phyloP scores from a whole-genome alignment of 257 asterid species.

The Solanum bulbocastanum region DNA sequence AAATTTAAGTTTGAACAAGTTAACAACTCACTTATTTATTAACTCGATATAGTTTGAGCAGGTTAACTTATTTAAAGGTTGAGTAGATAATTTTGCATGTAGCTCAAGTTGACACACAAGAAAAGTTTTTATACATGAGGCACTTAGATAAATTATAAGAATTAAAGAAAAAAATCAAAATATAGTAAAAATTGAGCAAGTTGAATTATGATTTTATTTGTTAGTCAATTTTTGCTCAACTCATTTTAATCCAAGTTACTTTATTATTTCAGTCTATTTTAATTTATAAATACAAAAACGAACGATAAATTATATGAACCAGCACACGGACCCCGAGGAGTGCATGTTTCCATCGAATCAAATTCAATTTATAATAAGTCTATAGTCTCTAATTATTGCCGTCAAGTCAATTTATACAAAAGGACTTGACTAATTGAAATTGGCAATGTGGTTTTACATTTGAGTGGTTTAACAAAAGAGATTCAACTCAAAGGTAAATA shows the following conservation, averaged over 20 bases:
- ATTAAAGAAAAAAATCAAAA: no score
- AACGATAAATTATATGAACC: not conserved
- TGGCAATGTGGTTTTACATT: not conserved
- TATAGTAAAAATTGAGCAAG: no score
- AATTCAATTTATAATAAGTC: no score
- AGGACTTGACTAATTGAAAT: not conserved
- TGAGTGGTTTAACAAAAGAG: not conserved
- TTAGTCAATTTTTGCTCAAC: not conserved
- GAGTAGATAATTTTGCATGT: not conserved
- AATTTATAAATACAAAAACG: no score
- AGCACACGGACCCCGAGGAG: not conserved
- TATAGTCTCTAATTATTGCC: not conserved
- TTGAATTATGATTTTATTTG: no score
- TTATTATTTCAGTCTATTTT: no score
- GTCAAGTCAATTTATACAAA: not conserved
- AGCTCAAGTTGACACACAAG: not conserved
- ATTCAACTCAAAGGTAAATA: not conserved
- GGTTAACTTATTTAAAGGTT: not conserved
- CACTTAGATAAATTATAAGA: not conserved
- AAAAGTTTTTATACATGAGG: not conserved
- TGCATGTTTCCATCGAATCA: not conserved
- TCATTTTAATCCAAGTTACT: no score
- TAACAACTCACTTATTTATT: not conserved
- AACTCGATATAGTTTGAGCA: no score
- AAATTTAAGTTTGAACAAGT: no score